phyloP scores from a whole-genome alignment of 208 protist genomes.

The Trypanosoma grayi region DNA sequence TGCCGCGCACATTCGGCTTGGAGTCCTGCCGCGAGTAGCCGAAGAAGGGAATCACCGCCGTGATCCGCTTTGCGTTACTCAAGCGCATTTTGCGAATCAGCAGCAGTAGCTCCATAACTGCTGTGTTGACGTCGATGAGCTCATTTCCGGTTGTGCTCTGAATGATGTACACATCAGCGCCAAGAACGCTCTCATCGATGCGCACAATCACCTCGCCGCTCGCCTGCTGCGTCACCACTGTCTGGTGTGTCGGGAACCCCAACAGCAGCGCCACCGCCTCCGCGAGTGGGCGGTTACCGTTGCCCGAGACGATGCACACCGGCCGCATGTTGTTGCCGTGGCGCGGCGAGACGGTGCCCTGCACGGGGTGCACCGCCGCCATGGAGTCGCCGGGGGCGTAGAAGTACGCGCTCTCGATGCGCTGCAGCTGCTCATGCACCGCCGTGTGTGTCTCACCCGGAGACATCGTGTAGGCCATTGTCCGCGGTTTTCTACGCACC shows the following conservation, averaged over 20 bases:
- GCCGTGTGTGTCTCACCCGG: conserved; percentile 12
- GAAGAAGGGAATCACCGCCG: conserved; percentile 95
- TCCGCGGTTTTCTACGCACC: no score
- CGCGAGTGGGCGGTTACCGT: conserved; percentile 86
- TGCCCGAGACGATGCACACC: conserved; percentile 87
- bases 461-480: neutral
- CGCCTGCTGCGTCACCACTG: conserved; percentile 76
- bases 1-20: conserved; percentile 90
- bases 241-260: conserved; percentile 72
- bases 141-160: conserved; percentile 93
- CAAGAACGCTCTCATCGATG: conserved; percentile 93
- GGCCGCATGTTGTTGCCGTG: conserved; percentile 29
- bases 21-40: conserved; percentile 93
- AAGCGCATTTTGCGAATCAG: conserved; percentile 91
- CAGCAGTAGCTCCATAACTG: conserved; percentile 95
- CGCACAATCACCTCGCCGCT: conserved; percentile 91
- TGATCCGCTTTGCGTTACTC: conserved; percentile 86
- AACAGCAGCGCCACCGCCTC: conserved; percentile 84
- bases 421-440: conserved; percentile 63
- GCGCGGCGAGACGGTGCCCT: conserved; percentile 59
- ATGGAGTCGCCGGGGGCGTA: conserved; percentile 67
- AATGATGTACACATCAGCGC: conserved; percentile 96
- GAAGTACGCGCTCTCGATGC: conserved; percentile 85
- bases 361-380: conserved; percentile 59
- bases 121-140: conserved; percentile 92